Conservation (phyloP, 2,329 filamentous ascomycete genomes). For the Claviceps africana region DNA sequence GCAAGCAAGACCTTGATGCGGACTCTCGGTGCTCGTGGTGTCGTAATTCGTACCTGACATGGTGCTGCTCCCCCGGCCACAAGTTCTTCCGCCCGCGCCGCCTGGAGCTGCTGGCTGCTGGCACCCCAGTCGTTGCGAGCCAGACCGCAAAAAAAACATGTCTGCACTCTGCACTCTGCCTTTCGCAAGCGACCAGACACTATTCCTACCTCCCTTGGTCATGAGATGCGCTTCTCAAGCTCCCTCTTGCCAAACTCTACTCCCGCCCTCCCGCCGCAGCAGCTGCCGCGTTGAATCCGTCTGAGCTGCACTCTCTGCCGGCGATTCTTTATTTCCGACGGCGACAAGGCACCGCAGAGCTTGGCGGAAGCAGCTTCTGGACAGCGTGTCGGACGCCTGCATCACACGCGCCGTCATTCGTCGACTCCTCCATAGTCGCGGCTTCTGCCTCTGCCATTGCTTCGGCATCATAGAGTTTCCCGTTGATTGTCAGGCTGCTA, state of each 20-base stretch:
- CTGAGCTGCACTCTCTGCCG: neutral
- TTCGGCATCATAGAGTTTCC: neutral
- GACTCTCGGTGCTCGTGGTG: no score
- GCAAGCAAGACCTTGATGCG: no score
- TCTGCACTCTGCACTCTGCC: no score
- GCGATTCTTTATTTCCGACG: neutral
- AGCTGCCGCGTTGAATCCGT: neutral
- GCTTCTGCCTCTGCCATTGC: neutral
- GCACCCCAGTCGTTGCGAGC: neutral
- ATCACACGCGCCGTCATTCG: neutral
- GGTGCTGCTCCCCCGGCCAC: neutral
- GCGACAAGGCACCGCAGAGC: neutral
- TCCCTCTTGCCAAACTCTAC: neutral
- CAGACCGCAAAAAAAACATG: slow-evolving; percentile 1
- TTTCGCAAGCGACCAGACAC: neutral
- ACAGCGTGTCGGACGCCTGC: neutral
- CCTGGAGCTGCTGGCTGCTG: neutral
- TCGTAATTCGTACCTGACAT: neutral
- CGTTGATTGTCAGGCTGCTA: neutral
- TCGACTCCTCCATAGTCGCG: neutral
- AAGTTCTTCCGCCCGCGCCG: slow-evolving; percentile 2
- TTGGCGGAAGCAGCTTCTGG: neutral
- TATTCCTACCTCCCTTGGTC: neutral
- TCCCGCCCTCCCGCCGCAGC: neutral
- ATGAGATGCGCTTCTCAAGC: neutral